These are phyloP conservation scores for Setomelanomma holmii DNA, from an alignment of 2,329 filamentous ascomycete genomes.

Conservation along the genomic window DNA sequence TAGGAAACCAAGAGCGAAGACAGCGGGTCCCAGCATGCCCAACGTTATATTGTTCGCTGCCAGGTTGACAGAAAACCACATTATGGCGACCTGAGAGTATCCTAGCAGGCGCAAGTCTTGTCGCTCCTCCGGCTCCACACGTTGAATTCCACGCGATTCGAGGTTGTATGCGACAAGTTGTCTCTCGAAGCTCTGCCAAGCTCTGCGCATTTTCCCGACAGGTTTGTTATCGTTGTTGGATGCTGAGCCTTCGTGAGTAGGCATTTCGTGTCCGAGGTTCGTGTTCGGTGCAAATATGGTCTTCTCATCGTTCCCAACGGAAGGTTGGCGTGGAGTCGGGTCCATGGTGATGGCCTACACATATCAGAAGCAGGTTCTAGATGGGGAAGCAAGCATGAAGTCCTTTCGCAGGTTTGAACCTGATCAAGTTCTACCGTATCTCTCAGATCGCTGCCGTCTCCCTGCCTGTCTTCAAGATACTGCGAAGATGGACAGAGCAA, in stretches of 20 bases:
- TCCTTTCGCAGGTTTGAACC: conserved; percentile 62
- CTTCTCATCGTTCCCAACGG: conserved; percentile 28
- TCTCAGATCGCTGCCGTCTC: conserved; percentile 53
- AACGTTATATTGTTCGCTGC: conserved; percentile 69
- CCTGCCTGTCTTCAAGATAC: too few relatives aligned
- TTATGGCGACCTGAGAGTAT: conserved; percentile 62
- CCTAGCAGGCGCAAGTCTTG: conserved; percentile 60
- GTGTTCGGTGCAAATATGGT: conserved; percentile 33
- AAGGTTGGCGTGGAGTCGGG: conserved; percentile 1
- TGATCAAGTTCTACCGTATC: conserved; percentile 64
- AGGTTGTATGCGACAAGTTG: conserved; percentile 60
- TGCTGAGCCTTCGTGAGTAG: conserved; percentile 18
- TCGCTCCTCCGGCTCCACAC: conserved; percentile 63
- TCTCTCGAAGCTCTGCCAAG: conserved; percentile 47
- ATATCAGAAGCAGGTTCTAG: conserved; percentile 41
- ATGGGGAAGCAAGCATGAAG: conserved; percentile 54
- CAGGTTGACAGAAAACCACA: conserved; percentile 70
- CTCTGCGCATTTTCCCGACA: conserved; percentile 20
- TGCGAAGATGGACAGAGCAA: not conserved
- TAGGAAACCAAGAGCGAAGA: conserved; percentile 65
- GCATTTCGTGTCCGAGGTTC: conserved; percentile 15
- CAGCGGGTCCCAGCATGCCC: conserved; percentile 67
- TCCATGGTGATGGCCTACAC: conserved; percentile 40
- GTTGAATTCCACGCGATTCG: conserved; percentile 67
- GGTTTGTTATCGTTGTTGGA: not conserved